Base-by-base conservation (phyloP, 352 stramenopile genomes). In the Phytophthora cryptogea region DNA sequence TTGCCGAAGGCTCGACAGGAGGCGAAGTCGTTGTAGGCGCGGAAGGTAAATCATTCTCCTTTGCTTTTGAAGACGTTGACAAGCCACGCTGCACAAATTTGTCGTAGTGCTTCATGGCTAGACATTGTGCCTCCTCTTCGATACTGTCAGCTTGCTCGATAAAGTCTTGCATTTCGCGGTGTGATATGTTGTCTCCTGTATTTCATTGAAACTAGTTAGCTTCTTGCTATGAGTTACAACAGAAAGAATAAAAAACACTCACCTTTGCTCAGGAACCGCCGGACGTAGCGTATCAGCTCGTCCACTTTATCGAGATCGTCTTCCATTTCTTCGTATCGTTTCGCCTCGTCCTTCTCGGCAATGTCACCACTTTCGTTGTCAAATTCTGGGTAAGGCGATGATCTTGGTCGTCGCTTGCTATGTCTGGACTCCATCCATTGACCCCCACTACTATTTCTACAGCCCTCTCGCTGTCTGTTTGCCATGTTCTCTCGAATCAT, bases 251-350 rank as follows among this genome's bases (percentile, higher is more conserved):
- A 9, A n/a, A 5, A 14, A 16, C n/a, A 20, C 66, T 26, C 8
- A 86, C 80, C 76, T 78, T 66, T 76, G 35, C 68, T 74, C 16
- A 83, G 49, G 40, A 74, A 64, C 5, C 69, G 69, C 9, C 71
- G 67, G 17, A 85, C 66, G 14, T 68, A 72, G 16, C 66, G 61
- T 32, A 77, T 55, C 2, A 89, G 54, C 13, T 88, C 73, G 30
- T 91, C 79, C 16, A 91, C 55, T 3, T 54, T 58, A 20, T 87
- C 75, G n/a, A 88, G 39, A 40, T 91, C 78, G 8, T 67, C 70
- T 44, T 87, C 82, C 39, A 89, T 60, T 3, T 60, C 43, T 53
- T 89, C 79, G 20, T 84, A 86, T 14, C 57, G 55, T 37, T 81
- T 49, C 4, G 53, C 26, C 7, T 33, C 32, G 7, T 50, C 32